Percentiles rank a stretch among this genome's conserved stretches.
Evolutionary conservation across 768 basidiomycete genomes (phyloP).

Genomic region (Termitomyces eurrhizus): DNA sequence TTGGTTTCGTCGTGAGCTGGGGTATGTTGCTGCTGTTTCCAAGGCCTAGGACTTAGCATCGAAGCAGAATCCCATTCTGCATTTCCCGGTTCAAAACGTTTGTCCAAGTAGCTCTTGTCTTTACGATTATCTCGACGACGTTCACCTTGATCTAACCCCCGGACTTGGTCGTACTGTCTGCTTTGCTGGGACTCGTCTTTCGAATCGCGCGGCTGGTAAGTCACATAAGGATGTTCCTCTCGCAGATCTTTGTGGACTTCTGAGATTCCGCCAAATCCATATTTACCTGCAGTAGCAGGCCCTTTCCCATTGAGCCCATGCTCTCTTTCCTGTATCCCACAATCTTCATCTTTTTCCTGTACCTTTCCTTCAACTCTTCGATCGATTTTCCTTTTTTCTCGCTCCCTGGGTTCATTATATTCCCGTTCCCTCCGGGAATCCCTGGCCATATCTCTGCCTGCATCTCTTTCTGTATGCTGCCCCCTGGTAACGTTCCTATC

Average conservation of each 20-base stretch:
- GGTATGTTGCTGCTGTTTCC: background rate
- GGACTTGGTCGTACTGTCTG: constrained; percentile 6
- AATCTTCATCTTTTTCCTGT: constrained; percentile 15
- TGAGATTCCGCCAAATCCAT: background rate
- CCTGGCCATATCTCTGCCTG: constrained; percentile 7
- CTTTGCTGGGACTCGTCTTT: background rate
- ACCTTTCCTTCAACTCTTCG: constrained; percentile 15
- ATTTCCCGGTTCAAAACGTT: constrained; percentile 10
- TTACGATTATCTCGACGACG: constrained; percentile 10
- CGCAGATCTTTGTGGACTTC: background rate
- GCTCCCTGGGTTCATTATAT: constrained; percentile 9
- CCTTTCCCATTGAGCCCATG: background rate
- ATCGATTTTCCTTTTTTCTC: constrained; percentile 14
- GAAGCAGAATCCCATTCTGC: constrained; percentile 2
- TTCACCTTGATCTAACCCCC: constrained; percentile 7
- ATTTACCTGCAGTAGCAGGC: background rate
- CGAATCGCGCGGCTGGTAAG: background rate
- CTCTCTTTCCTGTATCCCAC: constrained; percentile 8
- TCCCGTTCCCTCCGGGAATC: constrained; percentile 9
- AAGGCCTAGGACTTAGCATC: background rate
- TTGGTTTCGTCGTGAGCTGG: constrained; percentile 28
- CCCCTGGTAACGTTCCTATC: constrained; percentile 7
- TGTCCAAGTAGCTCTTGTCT: constrained; percentile 15
- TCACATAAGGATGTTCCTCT: background rate
- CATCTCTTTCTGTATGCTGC: constrained; percentile 7